These are phyloP conservation scores for Fraxinus latifolia DNA, from an alignment of 305 asterid species.

Conservation along the genomic window DNA sequence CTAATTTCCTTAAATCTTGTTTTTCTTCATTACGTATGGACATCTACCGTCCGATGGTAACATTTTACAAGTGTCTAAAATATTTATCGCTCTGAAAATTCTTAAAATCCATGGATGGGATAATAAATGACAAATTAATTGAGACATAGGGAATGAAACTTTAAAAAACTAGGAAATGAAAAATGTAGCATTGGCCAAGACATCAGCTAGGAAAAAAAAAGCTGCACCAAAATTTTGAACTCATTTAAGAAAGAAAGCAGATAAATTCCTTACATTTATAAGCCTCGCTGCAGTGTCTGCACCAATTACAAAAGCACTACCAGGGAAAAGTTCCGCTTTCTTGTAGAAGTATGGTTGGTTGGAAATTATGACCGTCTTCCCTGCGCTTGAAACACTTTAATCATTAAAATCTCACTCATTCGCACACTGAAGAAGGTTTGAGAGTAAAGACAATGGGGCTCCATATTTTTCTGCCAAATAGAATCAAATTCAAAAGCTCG, in stretches of 20 bases:
- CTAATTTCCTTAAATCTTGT: not conserved
- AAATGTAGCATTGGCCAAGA: not conserved
- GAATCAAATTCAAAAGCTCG: not conserved
- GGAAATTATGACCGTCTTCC: conserved; percentile 76
- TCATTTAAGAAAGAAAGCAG: not conserved
- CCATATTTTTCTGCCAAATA: not conserved
- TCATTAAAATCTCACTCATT: conserved; percentile 25
- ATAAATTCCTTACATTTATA: conserved; percentile 56
- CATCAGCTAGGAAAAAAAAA: not conserved
- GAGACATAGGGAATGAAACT: not conserved
- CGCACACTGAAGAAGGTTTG: not conserved
- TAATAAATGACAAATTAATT: not conserved
- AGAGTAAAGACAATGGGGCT: not conserved
- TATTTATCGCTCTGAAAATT: not conserved
- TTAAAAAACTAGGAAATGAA: not conserved
- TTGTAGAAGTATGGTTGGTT: conserved; percentile 93
- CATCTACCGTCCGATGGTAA: not conserved
- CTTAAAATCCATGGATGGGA: not conserved
- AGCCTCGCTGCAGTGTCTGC: conserved; percentile 88
- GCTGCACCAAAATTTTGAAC: not conserved
- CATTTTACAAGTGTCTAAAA: not conserved
- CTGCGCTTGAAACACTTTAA: conserved; percentile 42
- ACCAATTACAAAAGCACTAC: conserved; percentile 86
- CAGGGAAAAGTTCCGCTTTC: conserved; percentile 92
- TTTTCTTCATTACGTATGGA: not conserved